Base-by-base conservation (phyloP, 768 basidiomycete genomes). In the Cystobasidium onofrii region DNA sequence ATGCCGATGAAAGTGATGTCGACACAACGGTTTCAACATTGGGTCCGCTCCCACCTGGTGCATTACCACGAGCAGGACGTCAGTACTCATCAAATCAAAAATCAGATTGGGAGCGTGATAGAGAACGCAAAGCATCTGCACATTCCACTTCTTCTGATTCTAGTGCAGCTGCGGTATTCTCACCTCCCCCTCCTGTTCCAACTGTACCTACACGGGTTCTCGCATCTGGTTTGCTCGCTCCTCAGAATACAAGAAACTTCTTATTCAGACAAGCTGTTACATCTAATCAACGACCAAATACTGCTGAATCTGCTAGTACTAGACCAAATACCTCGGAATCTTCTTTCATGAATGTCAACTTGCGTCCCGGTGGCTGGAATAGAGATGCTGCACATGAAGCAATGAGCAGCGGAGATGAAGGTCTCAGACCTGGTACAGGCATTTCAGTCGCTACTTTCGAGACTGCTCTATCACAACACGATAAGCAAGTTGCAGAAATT, bases 111-210 rank as follows among this genome's bases (percentile, higher is more conserved):
- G 12, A 60, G 10, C 25, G 33, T 29, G 57, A 60, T 6, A 60
- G 57, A 60, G 57, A 60, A 29, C 57, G 57, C 23, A 60, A 60
- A 60, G 57, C 57, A 27, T 60, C 57, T 27, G 57, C 57, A 29
- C 57, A 29, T 34, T 60, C 57, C 6, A 60, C 57, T 60, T 60
- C 57, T 34, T 60, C 57, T 27, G 57, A 60, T 60, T 60, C 57
- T 29, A 29, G 29, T 60, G 57, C 57, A 6, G 57, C 57, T 9
- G 57, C 57, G 12, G 57, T 60, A 4, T 60, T 60, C 57, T 60
- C 17, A 17, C 57, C 57, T 15, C 57, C 57, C 6, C 57, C 57
- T 4, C 57, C 57, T 29, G 57, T 60, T 34, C 57, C 57, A 6
- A 6, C 9, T n/a, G 33, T 60, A 12, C 27, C 57, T 60, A 60